phyloP scores from a whole-genome alignment of 495 filamentous ascomycete genomes.

The Thermochaetoides thermophila region DNA sequence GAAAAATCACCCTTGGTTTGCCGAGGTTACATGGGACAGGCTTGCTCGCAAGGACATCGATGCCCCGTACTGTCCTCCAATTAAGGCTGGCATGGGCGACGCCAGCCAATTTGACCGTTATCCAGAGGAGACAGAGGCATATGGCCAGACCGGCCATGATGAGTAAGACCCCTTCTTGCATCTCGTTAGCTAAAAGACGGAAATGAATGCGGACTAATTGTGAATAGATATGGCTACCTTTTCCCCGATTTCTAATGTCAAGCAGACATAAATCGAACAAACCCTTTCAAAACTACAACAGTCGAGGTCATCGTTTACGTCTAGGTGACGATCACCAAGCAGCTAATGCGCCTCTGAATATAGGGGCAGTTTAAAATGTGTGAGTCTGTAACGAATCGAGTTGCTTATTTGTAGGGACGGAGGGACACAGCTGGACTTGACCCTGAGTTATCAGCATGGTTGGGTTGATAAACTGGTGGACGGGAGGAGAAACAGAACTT shows the following conservation, averaged over 20 bases:
- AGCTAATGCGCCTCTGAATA: too few species aligned
- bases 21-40: conserved; percentile 94
- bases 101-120: conserved; percentile 97
- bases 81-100: conserved; percentile 83
- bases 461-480: too few species aligned
- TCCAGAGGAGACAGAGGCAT: conserved; percentile 88
- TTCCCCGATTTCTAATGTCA: conserved; percentile 61
- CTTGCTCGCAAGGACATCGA: conserved; percentile 91
- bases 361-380: too few species aligned
- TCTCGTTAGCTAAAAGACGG: background rate
- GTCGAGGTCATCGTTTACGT: too few species aligned
- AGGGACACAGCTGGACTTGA: too few species aligned
- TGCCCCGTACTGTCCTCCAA: conserved; percentile 94
- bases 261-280: too few species aligned
- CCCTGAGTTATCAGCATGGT: too few species aligned
- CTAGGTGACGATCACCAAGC: too few species aligned
- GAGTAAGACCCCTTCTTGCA: conserved; percentile 35
- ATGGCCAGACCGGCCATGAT: conserved; percentile 63
- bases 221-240: conserved; percentile 47
- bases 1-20: conserved; percentile 91
- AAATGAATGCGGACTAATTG: background rate
- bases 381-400: too few species aligned
- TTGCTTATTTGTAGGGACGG: too few species aligned
- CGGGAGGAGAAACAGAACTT: too few species aligned
- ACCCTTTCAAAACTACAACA: too few species aligned